These are phyloP conservation scores for Calonectria hongkongensis DNA, from an alignment of 2,329 filamentous ascomycete species.

Conservation along the genomic window DNA sequence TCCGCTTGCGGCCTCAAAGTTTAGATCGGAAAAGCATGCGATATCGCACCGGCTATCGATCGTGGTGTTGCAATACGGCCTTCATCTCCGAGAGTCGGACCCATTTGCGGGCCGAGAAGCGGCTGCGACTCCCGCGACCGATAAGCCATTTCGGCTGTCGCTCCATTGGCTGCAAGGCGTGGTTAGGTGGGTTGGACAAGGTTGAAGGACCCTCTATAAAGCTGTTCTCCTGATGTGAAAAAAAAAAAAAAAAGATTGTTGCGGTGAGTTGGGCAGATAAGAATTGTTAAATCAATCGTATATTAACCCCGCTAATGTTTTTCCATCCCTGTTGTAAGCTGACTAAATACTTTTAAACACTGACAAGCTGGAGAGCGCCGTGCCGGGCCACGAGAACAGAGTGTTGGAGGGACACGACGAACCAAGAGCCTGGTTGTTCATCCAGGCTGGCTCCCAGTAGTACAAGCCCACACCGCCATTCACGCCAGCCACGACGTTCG, in stretches of 20 bases:
- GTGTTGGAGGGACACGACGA: slow-evolving; percentile 80
- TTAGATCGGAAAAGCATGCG: slow-evolving; percentile 30
- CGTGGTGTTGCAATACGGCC: neutral
- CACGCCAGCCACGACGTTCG: slow-evolving; percentile 71
- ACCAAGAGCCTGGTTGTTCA: slow-evolving; percentile 78
- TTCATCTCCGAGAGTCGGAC: slow-evolving; percentile 25
- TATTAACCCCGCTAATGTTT: neutral
- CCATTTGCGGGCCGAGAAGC: slow-evolving; percentile 24
- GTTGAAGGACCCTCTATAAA: neutral
- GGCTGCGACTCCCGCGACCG: slow-evolving; percentile 4
- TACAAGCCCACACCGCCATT: slow-evolving; percentile 76
- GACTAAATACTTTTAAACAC: slow-evolving; percentile 71
- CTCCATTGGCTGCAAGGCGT: slow-evolving; percentile 1
- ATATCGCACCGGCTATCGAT: slow-evolving; percentile 23
- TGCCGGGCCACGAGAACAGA: slow-evolving; percentile 74
- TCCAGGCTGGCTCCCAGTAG: slow-evolving; percentile 85
- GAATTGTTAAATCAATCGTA: neutral
- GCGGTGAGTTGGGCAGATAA: neutral
- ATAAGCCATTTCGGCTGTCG: slow-evolving; percentile 23
- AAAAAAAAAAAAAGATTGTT: neutral
- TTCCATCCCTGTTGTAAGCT: neutral
- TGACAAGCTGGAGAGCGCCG: slow-evolving; percentile 73
- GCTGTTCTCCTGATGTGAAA: neutral
- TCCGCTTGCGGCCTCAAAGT: slow-evolving; percentile 13
- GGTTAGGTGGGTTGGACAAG: neutral